A percentile compares a stretch with the other conserved stretches of the same genome.
Evolutionary conservation across 2,329 filamentous ascomycete genomes (phyloP).

Genomic region (Fusarium liriodendri): DNA sequence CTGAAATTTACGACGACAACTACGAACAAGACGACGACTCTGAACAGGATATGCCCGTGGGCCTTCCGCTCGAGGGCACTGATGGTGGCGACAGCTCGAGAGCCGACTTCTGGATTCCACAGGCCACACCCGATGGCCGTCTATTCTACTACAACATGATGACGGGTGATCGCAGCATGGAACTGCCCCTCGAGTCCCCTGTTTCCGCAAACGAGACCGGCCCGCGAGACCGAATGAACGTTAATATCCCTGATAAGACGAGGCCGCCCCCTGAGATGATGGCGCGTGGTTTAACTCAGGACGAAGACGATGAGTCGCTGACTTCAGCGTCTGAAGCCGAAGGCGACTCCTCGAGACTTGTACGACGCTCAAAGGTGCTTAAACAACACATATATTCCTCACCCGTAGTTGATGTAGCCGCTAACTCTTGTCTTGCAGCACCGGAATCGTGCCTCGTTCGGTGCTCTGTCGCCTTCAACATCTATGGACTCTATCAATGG

Average conservation of each 20-base stretch:
- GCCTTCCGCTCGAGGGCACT: slow-evolving; percentile 76
- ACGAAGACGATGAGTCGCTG: slow-evolving; percentile 89
- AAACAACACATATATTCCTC: not conserved
- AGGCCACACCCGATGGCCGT: slow-evolving; percentile 92
- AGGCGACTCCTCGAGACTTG: slow-evolving; percentile 75
- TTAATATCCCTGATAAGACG: slow-evolving; percentile 89
- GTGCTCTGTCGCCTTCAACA: slow-evolving; percentile 84
- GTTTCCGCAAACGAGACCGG: slow-evolving; percentile 83
- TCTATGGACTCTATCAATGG: slow-evolving; percentile 92
- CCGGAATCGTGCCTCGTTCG: slow-evolving; percentile 74
- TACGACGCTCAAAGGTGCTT: slow-evolving; percentile 75
- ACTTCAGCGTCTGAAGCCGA: slow-evolving; percentile 89
- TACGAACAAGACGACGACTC: slow-evolving; percentile 75
- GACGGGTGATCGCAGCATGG: slow-evolving; percentile 94
- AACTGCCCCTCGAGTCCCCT: slow-evolving; percentile 92
- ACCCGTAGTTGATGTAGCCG: not conserved
- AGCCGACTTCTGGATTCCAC: slow-evolving; percentile 98
- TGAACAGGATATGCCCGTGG: slow-evolving; percentile 68
- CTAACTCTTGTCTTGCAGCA: slow-evolving; percentile 53
- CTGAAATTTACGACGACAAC: slow-evolving; percentile 74
- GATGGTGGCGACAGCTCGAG: slow-evolving; percentile 77
- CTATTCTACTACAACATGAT: slow-evolving; percentile 99
- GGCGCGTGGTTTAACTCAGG: slow-evolving; percentile 82
- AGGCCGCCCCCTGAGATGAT: slow-evolving; percentile 91
- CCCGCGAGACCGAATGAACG: slow-evolving; percentile 88